A percentile compares a stretch with the other conserved stretches of the same genome.
Conservation (phyloP, 495 filamentous ascomycete genomes). For the Annulohypoxylon stygium region DNA sequence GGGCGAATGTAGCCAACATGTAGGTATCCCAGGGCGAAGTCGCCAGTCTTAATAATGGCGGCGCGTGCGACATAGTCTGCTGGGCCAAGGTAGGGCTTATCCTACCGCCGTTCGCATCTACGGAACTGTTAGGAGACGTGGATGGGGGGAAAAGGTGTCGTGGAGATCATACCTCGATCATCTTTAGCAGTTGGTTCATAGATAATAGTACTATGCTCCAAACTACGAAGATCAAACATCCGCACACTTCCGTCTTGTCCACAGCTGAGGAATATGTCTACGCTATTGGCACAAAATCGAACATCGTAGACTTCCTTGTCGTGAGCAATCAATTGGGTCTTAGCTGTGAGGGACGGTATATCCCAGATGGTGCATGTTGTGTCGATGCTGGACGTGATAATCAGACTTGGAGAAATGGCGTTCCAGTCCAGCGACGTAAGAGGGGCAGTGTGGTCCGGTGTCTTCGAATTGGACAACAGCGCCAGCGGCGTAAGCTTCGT, state of each 20-base stretch:
- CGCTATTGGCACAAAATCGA: constrained; percentile 94
- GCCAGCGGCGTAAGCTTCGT: constrained; percentile 95
- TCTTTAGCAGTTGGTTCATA: constrained; percentile 95
- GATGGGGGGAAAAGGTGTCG: background rate
- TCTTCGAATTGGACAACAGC: constrained; percentile 96
- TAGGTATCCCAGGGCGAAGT: constrained; percentile 97
- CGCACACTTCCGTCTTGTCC: constrained; percentile 97
- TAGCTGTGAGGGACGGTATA: constrained; percentile 96
- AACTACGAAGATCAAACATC: constrained; percentile 97
- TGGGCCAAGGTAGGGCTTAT: constrained; percentile 75
- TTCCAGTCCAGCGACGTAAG: constrained; percentile 99
- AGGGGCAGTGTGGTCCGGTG: constrained; percentile 96
- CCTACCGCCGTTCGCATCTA: constrained; percentile 62
- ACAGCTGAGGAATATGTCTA: constrained; percentile 97
- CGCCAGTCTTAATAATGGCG: constrained; percentile 86
- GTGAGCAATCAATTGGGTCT: constrained; percentile 98
- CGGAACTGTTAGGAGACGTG: constrained; percentile 38
- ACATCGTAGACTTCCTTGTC: constrained; percentile 99
- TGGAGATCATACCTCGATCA: constrained; percentile 74
- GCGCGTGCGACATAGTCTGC: constrained; percentile 82
- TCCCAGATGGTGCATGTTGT: constrained; percentile 99
- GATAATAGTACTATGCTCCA: constrained; percentile 99
- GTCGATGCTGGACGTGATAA: constrained; percentile 98
- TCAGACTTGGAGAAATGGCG: constrained; percentile 91
- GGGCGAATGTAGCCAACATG: constrained; percentile 94